These are phyloP conservation scores for Arabis hirsuta DNA, from an alignment of 345 rosid species.

Conservation along the genomic window DNA sequence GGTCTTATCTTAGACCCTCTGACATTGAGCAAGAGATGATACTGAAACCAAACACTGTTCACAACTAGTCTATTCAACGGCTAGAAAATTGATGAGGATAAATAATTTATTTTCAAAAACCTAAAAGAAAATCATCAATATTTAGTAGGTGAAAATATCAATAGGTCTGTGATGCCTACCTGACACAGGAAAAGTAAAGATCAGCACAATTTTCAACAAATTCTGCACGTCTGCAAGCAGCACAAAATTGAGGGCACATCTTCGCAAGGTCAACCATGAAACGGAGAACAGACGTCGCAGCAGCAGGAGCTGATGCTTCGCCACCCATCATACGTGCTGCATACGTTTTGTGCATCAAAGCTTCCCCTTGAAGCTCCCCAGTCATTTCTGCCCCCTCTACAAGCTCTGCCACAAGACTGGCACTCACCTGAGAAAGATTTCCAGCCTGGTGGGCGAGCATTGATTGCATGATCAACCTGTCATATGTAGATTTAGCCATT, in stretches of 20 bases:
- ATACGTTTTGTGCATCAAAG: constrained; percentile 99
- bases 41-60: constrained; percentile 21
- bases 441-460: constrained; percentile 94
- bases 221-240: constrained; percentile 90
- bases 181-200: constrained; percentile 93
- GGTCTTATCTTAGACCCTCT: constrained; percentile 19
- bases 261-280: constrained; percentile 99
- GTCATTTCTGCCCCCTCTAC: constrained; percentile 91
- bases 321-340: constrained; percentile 99
- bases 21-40: constrained; percentile 24
- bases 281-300: constrained; percentile 93
- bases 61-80: constrained; percentile 10
- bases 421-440: constrained; percentile 83
- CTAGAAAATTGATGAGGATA: constrained; percentile 7
- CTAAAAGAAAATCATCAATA: constrained; percentile 22
- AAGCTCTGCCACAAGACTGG: constrained; percentile 92
- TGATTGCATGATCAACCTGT: constrained; percentile 81
- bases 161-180: constrained; percentile 59
- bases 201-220: constrained; percentile 91
- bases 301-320: constrained; percentile 99
- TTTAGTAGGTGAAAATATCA: constrained; percentile 31
- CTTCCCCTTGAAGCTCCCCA: constrained; percentile 99
- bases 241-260: constrained; percentile 93
- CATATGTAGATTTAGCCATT: constrained; percentile 97
- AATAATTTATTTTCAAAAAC: constrained; percentile 13